Evolutionary conservation across 257 asterid species (phyloP), one percentile per base, ranked within the genome.

Genomic region (Nicotiana benthamiana): DNA sequence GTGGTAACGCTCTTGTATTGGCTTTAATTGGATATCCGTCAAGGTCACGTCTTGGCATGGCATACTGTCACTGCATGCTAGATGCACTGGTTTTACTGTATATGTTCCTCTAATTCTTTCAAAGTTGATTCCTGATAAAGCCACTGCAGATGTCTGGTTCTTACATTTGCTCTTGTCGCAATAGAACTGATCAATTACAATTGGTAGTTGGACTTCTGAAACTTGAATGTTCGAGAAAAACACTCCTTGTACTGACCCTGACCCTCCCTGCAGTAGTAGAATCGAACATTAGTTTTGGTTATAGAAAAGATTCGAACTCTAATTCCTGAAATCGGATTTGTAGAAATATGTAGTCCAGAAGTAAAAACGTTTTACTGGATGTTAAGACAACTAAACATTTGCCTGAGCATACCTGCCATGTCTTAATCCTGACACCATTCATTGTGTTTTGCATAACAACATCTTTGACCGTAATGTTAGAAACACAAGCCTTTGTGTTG

Each of bases 171-270:
- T 56, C 77, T 91, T 90, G 85, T 96, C 99, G 75, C 99, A 96
- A 81, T 96, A 96, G 88, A 83, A 96, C 68, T 96, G 99, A 64
- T 96, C 97, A 70, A 96, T 94, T 34, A 96, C 89, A 12, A 96
- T 94, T 0, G 99, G 99, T 28, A 89, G 79, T 82, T 94, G 92
- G 62, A 96, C 99, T 81, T 94, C 97, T 0, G 90, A 86, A 4
- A 96, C 86, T 83, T 92, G 97, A 51, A 96, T 89, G 89, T 96
- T 94, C 0, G 98, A 96, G n/a, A 96, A 96, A 5, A 86, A 87
- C 7, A 96, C 83, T 13, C 92, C 92, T 74, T 85, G 93, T 34
- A 94, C 99, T 0, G 93, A 90, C 8, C 99, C 99, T 11, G 93
- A 89, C 48, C 99, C 99, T 1, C 99, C 99, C 99, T 95, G 92